Conservation (phyloP, 2,329 filamentous ascomycete species). For the Ploettnerulaceae sp. region DNA sequence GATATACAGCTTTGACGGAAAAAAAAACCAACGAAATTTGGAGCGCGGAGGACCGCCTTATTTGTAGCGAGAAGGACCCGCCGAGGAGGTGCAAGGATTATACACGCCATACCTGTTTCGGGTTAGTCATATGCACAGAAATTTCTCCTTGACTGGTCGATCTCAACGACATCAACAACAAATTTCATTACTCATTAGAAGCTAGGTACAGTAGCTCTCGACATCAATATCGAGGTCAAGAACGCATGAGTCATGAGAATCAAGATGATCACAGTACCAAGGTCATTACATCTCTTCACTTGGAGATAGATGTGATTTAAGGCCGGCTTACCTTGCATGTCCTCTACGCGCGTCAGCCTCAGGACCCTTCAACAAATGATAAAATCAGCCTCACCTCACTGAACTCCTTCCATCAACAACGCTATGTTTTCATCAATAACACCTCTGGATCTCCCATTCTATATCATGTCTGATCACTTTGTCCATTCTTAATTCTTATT, state of each 20-base stretch:
- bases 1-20: neutral
- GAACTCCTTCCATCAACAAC: neutral
- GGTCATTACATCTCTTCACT: neutral
- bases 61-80: conserved; percentile 8
- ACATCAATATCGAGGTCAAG: neutral
- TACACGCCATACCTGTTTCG: neutral
- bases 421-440: neutral
- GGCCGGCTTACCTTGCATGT: no score
- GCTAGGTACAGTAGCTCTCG: neutral
- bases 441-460: neutral
- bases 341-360: conserved; percentile 5
- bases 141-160: neutral
- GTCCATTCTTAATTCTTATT: neutral
- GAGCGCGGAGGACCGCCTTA: neutral
- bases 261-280: neutral
- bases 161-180: neutral
- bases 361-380: neutral
- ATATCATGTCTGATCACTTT: neutral
- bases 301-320: no score
- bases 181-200: no score
- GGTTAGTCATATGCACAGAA: conserved; percentile 1
- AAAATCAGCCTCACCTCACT: conserved; percentile 5
- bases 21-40: neutral
- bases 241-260: no score
- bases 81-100: neutral